These are phyloP conservation scores for Gloeopeniophorella convolvens DNA, from an alignment of 768 basidiomycete genomes.

Conservation along the genomic window DNA sequence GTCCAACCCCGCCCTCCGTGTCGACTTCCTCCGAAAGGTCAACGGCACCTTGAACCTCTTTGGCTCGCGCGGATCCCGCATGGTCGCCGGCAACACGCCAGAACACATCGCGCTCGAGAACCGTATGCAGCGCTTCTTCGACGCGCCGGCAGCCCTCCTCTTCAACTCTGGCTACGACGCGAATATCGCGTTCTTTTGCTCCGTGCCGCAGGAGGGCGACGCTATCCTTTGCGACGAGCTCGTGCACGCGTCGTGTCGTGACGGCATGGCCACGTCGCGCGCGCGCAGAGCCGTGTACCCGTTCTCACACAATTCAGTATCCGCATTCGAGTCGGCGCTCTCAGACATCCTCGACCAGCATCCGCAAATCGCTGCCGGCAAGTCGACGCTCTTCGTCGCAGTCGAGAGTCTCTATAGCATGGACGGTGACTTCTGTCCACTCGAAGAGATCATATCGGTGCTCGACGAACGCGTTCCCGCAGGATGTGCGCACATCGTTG, in stretches of 20 bases:
- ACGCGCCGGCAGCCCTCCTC: constrained; percentile 37
- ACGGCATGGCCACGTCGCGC: constrained; percentile 42
- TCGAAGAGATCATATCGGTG: constrained; percentile 54
- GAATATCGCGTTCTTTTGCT: constrained; percentile 42
- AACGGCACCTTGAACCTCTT: constrained; percentile 25
- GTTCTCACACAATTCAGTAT: constrained; percentile 44
- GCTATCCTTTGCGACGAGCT: constrained; percentile 47
- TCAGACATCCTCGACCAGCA: constrained; percentile 24
- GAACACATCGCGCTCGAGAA: constrained; percentile 36
- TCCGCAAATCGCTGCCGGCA: too few relatives aligned
- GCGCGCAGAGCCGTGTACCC: constrained; percentile 23
- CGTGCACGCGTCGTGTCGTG: constrained; percentile 46
- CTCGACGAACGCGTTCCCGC: constrained; percentile 54
- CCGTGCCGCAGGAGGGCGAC: constrained; percentile 39
- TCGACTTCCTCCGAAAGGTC: constrained; percentile 29
- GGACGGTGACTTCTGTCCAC: constrained; percentile 87
- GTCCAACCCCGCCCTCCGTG: constrained; percentile 28
- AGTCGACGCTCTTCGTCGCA: constrained; percentile 78
- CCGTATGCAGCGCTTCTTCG: constrained; percentile 34
- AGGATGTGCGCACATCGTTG: constrained; percentile 47
- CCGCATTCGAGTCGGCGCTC: constrained; percentile 29
- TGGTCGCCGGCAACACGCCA: constrained; percentile 38
- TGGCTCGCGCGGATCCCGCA: constrained; percentile 46
- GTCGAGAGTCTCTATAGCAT: constrained; percentile 90
- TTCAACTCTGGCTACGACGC: constrained; percentile 51